phyloP scores from a whole-genome alignment of 352 stramenopile species.

The Globisporangium solare region DNA sequence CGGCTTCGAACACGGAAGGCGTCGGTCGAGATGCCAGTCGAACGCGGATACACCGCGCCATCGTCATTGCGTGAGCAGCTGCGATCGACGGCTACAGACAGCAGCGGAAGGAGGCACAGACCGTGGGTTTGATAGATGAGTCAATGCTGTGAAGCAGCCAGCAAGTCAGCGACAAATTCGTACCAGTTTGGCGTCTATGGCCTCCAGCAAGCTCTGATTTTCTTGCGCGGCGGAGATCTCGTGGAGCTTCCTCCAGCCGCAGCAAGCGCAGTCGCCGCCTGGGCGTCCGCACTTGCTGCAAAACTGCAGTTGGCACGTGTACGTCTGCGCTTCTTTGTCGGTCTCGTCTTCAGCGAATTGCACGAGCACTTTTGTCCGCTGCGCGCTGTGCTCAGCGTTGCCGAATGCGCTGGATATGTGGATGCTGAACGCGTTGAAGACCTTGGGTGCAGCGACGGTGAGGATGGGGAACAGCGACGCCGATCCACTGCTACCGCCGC shows the following conservation, averaged over 20 bases:
- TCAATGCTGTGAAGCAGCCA: too few relatives aligned
- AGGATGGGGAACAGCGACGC: conserved; percentile 3
- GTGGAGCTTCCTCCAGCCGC: conserved; percentile 26
- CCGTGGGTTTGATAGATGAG: not conserved
- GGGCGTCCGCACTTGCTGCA: conserved; percentile 17
- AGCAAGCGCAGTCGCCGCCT: conserved; percentile 17
- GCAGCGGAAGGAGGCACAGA: not conserved
- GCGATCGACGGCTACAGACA: conserved; percentile 5
- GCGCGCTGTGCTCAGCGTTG: not conserved
- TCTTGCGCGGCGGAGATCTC: conserved; percentile 17
- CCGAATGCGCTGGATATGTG: not conserved
- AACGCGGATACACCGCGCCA: not conserved
- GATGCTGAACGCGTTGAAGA: not conserved
- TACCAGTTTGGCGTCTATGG: conserved; percentile 26
- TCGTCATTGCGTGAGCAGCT: not conserved
- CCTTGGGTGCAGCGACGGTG: not conserved
- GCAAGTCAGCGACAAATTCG: not conserved
- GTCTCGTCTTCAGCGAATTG: not conserved
- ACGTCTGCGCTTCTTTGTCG: not conserved
- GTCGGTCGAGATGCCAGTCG: not conserved
- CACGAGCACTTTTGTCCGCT: not conserved
- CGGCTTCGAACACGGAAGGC: conserved; percentile 14
- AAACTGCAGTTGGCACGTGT: conserved; percentile 22
- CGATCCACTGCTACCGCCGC: not conserved
- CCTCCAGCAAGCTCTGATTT: conserved; percentile 21